Evolutionary conservation across 108 stramenopile genomes (phyloP).

Genomic region (Cyclotella cryptica): DNA sequence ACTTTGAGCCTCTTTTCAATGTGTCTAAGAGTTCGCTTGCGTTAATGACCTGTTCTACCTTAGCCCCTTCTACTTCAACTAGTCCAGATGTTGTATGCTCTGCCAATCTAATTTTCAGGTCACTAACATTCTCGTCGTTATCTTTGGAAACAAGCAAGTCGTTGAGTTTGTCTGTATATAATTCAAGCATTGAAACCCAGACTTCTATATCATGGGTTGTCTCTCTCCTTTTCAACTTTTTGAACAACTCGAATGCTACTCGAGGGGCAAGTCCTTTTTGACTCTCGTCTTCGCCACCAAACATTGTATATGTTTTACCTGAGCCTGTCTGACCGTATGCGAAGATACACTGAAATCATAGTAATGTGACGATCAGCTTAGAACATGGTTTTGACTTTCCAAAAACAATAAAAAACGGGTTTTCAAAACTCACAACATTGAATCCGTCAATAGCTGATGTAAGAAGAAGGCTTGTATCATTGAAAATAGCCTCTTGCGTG

Average conservation of each 20-base stretch:
- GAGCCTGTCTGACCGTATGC: conserved; percentile 48
- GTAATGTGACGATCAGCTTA: no score
- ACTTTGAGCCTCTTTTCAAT: conserved; percentile 58
- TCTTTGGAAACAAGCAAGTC: conserved; percentile 60
- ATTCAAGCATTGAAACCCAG: conserved; percentile 65
- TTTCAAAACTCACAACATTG: conserved; percentile 75
- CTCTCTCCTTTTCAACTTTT: conserved; percentile 54
- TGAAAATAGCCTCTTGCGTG: conserved; percentile 68
- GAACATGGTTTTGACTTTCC: no score
- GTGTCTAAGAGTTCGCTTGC: conserved; percentile 48
- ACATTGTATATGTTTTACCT: conserved; percentile 86
- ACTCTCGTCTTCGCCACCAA: conserved; percentile 61
- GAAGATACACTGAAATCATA: conserved; percentile 41
- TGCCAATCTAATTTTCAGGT: conserved; percentile 58
- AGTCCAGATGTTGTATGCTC: conserved; percentile 55
- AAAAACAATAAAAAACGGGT: no score
- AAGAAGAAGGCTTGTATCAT: conserved; percentile 65
- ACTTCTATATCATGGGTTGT: conserved; percentile 50
- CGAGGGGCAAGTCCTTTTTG: conserved; percentile 62
- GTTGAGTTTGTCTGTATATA: conserved; percentile 72
- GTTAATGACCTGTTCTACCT: conserved; percentile 38
- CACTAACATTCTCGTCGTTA: background rate
- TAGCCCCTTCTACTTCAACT: conserved; percentile 63
- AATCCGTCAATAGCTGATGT: conserved; percentile 80
- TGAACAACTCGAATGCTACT: conserved; percentile 62